Conservation (phyloP, 805 yeast species). For the Kazachstania bromeliacearum region DNA sequence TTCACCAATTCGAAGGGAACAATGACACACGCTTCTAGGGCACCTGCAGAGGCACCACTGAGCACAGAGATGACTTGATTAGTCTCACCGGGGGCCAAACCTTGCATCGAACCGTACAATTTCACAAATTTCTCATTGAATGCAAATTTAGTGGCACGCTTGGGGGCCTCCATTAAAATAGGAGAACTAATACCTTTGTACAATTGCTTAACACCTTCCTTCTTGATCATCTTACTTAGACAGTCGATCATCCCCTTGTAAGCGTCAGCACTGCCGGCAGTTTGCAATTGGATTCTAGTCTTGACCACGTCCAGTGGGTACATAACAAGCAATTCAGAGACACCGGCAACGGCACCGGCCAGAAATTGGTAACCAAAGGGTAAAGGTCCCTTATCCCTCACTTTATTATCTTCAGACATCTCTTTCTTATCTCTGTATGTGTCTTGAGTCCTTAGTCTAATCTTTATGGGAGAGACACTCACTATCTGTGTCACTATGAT, state of each 20-base stretch:
- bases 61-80: conserved; percentile 77
- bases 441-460: too few relatives aligned
- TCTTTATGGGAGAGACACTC: too few relatives aligned
- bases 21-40: conserved; percentile 90
- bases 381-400: conserved; percentile 32
- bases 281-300: conserved; percentile 85
- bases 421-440: too few relatives aligned
- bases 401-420: not conserved
- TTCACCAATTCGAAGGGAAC: conserved; percentile 96
- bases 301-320: conserved; percentile 95
- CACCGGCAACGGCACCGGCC: conserved; percentile 94
- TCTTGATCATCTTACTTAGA: conserved; percentile 67
- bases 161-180: conserved; percentile 97
- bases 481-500: too few relatives aligned
- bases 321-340: conserved; percentile 90
- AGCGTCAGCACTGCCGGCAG: conserved; percentile 25
- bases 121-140: conserved; percentile 96
- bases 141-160: conserved; percentile 96
- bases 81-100: conserved; percentile 43
- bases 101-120: conserved; percentile 64
- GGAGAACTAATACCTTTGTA: conserved; percentile 96
- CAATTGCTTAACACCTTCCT: conserved; percentile 75
- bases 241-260: conserved; percentile 83
- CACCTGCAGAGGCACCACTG: conserved; percentile 98
- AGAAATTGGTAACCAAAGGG: conserved; percentile 88